phyloP scores from a whole-genome alignment of 1,284 basidiomycete species.

The Bjerkandera adusta region DNA sequence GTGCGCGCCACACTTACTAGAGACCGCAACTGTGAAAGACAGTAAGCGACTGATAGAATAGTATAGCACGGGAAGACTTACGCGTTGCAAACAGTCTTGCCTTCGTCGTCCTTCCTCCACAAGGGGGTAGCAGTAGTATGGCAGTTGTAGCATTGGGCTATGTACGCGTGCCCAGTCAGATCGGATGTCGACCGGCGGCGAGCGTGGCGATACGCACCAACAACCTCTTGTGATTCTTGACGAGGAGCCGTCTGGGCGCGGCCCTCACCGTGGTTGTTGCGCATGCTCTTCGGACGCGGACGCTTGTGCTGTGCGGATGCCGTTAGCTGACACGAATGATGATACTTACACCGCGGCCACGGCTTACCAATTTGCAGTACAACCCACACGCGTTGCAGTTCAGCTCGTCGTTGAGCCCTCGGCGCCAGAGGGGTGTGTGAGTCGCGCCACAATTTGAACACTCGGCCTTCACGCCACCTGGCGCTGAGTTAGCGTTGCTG shows the following conservation, averaged over 20 bases:
- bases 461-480: slow-evolving; percentile 80
- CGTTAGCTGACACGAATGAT: background rate
- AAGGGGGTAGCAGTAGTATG: slow-evolving; percentile 88
- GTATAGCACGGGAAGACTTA: no score
- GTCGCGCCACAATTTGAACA: slow-evolving; percentile 83
- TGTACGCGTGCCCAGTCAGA: slow-evolving; percentile 25
- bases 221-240: slow-evolving; percentile 42
- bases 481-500: slow-evolving; percentile 41
- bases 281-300: slow-evolving; percentile 81
- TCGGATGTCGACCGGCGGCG: slow-evolving; percentile 16
- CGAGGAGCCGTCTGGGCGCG: slow-evolving; percentile 60
- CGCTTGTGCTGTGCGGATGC: slow-evolving; percentile 60
- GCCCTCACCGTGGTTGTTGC: slow-evolving; percentile 66
- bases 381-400: slow-evolving; percentile 83
- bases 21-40: slow-evolving; percentile 39
- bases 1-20: slow-evolving; percentile 58
- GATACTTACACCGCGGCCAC: background rate
- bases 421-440: slow-evolving; percentile 78
- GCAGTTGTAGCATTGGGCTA: slow-evolving; percentile 88
- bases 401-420: slow-evolving; percentile 78
- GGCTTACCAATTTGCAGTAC: slow-evolving; percentile 74
- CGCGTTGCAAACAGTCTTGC: slow-evolving; percentile 90
- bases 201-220: slow-evolving; percentile 28
- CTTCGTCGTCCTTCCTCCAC: slow-evolving; percentile 89
- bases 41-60: slow-evolving; percentile 22